These are phyloP conservation scores for Cucurbitaria berberidis DNA, from an alignment of 2,329 filamentous ascomycete species.

Conservation along the genomic window DNA sequence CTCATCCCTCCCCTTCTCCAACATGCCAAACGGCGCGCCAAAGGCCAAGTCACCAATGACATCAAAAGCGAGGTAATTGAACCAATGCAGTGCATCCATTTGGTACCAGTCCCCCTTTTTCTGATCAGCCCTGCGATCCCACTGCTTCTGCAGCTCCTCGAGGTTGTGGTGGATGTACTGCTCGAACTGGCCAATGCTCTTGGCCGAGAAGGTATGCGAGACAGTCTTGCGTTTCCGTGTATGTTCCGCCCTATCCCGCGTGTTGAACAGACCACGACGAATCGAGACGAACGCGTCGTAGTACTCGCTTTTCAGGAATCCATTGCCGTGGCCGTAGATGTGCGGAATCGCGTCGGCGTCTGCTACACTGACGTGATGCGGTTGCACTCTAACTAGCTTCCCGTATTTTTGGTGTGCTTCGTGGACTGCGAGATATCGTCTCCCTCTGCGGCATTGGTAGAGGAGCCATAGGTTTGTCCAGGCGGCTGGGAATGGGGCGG, in stretches of 20 bases:
- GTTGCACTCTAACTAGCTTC: slow-evolving; percentile 81
- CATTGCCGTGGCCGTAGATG: slow-evolving; percentile 72
- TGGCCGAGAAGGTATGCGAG: slow-evolving; percentile 83
- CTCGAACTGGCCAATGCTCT: slow-evolving; percentile 83
- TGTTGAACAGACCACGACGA: slow-evolving; percentile 86
- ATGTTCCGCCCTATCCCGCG: slow-evolving; percentile 79
- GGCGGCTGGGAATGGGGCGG: slow-evolving; percentile 67
- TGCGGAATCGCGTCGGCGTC: slow-evolving; percentile 77
- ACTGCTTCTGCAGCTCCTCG: slow-evolving; percentile 73
- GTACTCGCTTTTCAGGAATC: slow-evolving; percentile 69
- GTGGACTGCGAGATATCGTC: slow-evolving; percentile 65
- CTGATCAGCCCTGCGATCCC: slow-evolving; percentile 68
- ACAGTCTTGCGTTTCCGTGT: slow-evolving; percentile 88
- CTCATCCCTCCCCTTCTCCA: slow-evolving; percentile 75
- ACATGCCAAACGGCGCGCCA: slow-evolving; percentile 82
- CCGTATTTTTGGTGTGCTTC: slow-evolving; percentile 76
- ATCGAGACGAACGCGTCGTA: slow-evolving; percentile 94
- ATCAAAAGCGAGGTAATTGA: slow-evolving; percentile 67
- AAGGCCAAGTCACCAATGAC: slow-evolving; percentile 70
- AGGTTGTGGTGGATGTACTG: slow-evolving; percentile 86
- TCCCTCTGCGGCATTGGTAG: slow-evolving; percentile 65
- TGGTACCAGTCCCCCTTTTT: slow-evolving; percentile 63
- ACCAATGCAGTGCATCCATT: slow-evolving; percentile 80
- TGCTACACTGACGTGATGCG: slow-evolving; percentile 81
- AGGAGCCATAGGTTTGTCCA: slow-evolving; percentile 86